Conservation (phyloP, 345 rosid species). For the Eucalyptus marginata region DNA sequence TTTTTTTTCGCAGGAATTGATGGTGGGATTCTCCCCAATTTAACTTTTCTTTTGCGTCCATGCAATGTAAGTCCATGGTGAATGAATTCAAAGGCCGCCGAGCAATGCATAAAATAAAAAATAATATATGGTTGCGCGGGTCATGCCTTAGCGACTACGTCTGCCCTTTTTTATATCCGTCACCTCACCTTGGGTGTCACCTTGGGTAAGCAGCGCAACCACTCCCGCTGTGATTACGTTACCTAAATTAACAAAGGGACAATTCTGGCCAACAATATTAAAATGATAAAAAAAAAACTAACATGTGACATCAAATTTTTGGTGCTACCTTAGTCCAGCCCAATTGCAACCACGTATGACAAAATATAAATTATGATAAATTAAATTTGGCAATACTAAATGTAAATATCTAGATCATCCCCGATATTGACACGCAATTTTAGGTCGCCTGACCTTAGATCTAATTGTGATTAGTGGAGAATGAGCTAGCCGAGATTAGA, state of each 20-base stretch:
- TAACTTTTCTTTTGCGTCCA: not conserved
- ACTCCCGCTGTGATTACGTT: not conserved
- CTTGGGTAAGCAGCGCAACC: not conserved
- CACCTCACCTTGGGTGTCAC: not conserved
- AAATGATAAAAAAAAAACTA: not conserved
- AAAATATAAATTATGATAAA: not conserved
- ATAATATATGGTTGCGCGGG: not conserved
- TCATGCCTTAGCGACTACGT: not conserved
- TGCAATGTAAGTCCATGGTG: not conserved
- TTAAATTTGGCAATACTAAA: not conserved
- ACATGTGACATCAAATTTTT: not conserved
- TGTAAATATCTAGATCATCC: not conserved
- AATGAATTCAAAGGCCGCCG: not conserved
- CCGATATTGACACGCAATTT: not conserved
- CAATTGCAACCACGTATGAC: not conserved
- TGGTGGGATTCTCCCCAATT: not conserved
- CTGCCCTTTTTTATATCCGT: not conserved
- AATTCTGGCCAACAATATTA: not conserved
- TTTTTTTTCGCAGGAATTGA: not conserved
- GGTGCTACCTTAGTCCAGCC: not conserved
- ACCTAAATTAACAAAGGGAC: not conserved
- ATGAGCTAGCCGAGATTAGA: not conserved
- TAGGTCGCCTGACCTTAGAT: not conserved
- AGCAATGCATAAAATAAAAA: not conserved
- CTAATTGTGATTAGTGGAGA: not conserved